Percentiles rank a stretch among this genome's conserved stretches.
phyloP scores from a whole-genome alignment of 2,329 filamentous ascomycete genomes.

The Didymellaceae sp. region DNA sequence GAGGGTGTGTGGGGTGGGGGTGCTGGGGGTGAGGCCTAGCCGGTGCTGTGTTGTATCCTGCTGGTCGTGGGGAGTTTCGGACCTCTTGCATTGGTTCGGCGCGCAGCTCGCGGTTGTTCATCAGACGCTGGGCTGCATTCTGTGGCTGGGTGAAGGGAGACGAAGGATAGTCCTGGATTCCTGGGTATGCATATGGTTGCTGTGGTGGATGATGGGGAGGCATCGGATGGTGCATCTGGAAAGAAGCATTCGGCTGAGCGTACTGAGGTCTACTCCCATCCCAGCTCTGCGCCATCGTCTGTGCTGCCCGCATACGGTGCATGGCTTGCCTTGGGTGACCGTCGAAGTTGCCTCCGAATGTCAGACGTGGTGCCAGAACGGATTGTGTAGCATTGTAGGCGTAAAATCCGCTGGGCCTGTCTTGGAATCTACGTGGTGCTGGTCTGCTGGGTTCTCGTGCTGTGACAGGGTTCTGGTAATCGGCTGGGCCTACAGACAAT shows the following conservation, averaged over 20 bases:
- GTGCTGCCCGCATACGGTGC: slow-evolving; percentile 23
- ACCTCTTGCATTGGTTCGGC: no score
- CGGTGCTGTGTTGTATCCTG: no score
- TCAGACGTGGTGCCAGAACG: slow-evolving; percentile 10
- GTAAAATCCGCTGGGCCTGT: slow-evolving; percentile 18
- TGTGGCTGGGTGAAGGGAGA: no score
- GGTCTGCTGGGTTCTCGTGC: not conserved
- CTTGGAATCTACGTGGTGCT: slow-evolving; percentile 21
- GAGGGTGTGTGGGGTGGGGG: no score
- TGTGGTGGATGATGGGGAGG: no score
- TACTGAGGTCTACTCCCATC: not conserved
- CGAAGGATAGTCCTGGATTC: no score
- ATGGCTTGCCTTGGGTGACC: slow-evolving; percentile 25
- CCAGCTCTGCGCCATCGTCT: slow-evolving; percentile 1
- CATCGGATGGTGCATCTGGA: not conserved
- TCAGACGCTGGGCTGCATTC: no score
- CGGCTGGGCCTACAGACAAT: slow-evolving; percentile 25
- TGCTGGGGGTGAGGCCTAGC: no score
- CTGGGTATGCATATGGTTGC: no score
- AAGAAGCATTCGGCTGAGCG: not conserved
- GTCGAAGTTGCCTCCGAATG: slow-evolving; percentile 18
- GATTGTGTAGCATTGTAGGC: slow-evolving; percentile 12
- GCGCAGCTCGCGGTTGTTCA: no score
- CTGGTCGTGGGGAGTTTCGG: no score
- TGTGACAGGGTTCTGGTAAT: not conserved